Evolutionary conservation across 306 rosid genomes (phyloP).

Genomic region (Mucuna pruriens): DNA sequence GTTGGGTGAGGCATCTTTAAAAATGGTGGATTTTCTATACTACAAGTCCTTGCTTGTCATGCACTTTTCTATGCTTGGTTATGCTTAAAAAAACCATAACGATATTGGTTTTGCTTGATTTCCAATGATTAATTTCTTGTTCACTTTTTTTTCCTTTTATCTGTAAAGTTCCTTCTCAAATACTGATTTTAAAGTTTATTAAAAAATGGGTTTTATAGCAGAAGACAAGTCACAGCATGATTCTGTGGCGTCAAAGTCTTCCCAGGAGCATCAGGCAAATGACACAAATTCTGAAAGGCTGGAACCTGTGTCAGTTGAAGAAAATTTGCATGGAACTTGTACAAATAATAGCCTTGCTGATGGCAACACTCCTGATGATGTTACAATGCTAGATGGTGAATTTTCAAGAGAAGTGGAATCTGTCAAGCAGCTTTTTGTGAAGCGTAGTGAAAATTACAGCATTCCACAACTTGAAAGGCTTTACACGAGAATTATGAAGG

Average conservation of each 20-base stretch:
- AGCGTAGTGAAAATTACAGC: slow-evolving; percentile 62
- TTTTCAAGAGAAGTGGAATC: slow-evolving; percentile 61
- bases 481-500: slow-evolving; percentile 87
- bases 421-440: slow-evolving; percentile 57
- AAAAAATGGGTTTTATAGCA: slow-evolving; percentile 40
- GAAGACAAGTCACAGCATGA: slow-evolving; percentile 70
- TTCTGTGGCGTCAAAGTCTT: slow-evolving; percentile 41
- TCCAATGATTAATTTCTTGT: background rate
- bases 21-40: background rate
- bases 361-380: slow-evolving; percentile 47
- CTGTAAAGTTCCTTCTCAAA: background rate
- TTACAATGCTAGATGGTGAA: slow-evolving; percentile 54
- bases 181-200: slow-evolving; percentile 19
- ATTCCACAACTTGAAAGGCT: slow-evolving; percentile 92
- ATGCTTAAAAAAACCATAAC: slow-evolving; percentile 15
- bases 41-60: background rate
- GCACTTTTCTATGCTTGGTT: slow-evolving; percentile 4
- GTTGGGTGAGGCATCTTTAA: background rate
- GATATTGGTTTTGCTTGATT: background rate
- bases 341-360: slow-evolving; percentile 48
- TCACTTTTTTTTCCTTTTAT: background rate
- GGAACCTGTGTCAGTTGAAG: slow-evolving; percentile 50
- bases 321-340: slow-evolving; percentile 43
- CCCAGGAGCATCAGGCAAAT: slow-evolving; percentile 53
- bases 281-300: slow-evolving; percentile 47